phyloP scores from a whole-genome alignment of 495 filamentous ascomycete genomes.

The Cairneyella variabilis region DNA sequence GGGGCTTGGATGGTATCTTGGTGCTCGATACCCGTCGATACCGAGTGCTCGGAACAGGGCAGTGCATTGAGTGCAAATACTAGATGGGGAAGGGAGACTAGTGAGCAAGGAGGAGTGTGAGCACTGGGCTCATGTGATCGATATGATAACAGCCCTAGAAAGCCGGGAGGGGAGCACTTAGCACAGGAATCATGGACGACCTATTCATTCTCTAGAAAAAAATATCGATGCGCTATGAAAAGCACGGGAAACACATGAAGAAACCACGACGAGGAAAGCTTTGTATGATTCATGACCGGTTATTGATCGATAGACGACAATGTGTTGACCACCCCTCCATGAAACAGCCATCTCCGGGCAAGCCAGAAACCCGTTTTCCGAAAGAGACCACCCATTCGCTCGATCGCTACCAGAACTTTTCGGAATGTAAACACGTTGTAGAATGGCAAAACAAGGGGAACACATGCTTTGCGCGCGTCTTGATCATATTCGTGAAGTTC shows the following conservation, averaged over 20 bases:
- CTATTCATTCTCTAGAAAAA: constrained; percentile 22
- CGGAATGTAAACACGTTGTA: constrained; percentile 29
- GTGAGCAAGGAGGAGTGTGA: no score
- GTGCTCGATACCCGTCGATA: no score
- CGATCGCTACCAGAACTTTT: constrained; percentile 33
- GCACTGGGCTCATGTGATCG: no score
- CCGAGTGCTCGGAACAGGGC: no score
- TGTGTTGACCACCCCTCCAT: constrained; percentile 20
- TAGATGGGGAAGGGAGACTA: no score
- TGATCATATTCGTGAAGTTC: constrained; percentile 32
- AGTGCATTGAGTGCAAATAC: no score
- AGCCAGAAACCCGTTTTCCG: constrained; percentile 21
- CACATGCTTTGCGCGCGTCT: constrained; percentile 24
- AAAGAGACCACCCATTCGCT: constrained; percentile 28
- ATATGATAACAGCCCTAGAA: no score
- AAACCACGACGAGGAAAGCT: constrained; percentile 20
- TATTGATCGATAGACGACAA: constrained; percentile 26
- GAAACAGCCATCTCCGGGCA: constrained; percentile 20
- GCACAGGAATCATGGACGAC: constrained; percentile 4
- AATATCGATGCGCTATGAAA: constrained; percentile 13
- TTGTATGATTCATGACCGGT: constrained; percentile 24
- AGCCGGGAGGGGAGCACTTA: no score
- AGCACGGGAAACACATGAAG: constrained; percentile 18
- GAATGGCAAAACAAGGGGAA: constrained; percentile 23
- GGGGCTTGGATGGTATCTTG: no score